These are phyloP conservation scores for Komagataella phaffii DNA, from an alignment of 805 yeast species.

Conservation along the genomic window DNA sequence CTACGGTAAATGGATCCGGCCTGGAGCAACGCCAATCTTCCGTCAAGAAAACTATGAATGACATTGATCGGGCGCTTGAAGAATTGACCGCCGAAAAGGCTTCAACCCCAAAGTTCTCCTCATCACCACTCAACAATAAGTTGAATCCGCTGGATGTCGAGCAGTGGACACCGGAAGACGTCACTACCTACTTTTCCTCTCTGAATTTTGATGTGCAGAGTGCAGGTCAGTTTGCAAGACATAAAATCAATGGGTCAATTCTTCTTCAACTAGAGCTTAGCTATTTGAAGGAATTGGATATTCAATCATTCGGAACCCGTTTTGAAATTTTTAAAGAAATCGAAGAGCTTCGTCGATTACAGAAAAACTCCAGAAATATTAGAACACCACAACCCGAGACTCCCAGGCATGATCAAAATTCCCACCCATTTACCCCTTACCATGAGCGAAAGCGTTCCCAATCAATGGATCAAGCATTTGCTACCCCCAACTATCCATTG, in stretches of 20 bases:
- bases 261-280: conserved; percentile 75
- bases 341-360: conserved; percentile 39
- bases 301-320: conserved; percentile 86
- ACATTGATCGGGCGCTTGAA: conserved; percentile 60
- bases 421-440: conserved; percentile 5
- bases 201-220: conserved; percentile 62
- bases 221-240: conserved; percentile 73
- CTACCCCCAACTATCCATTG: background rate
- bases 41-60: conserved; percentile 45
- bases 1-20: background rate
- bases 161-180: conserved; percentile 81
- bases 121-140: background rate
- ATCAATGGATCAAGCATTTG: conserved; percentile 28
- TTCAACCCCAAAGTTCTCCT: background rate
- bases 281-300: conserved; percentile 83
- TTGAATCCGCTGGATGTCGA: conserved; percentile 35
- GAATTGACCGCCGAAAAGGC: conserved; percentile 29
- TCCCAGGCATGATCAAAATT: conserved; percentile 4
- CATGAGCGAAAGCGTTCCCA: conserved; percentile 38
- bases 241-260: conserved; percentile 81
- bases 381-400: conserved; percentile 23
- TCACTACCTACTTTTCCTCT: conserved; percentile 58
- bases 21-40: conserved; percentile 18
- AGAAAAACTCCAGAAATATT: conserved; percentile 4
- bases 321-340: conserved; percentile 87